Percentiles rank a stretch among this genome's conserved stretches.
phyloP scores from a whole-genome alignment of 257 asterid species.

The Plectranthus barbatus region DNA sequence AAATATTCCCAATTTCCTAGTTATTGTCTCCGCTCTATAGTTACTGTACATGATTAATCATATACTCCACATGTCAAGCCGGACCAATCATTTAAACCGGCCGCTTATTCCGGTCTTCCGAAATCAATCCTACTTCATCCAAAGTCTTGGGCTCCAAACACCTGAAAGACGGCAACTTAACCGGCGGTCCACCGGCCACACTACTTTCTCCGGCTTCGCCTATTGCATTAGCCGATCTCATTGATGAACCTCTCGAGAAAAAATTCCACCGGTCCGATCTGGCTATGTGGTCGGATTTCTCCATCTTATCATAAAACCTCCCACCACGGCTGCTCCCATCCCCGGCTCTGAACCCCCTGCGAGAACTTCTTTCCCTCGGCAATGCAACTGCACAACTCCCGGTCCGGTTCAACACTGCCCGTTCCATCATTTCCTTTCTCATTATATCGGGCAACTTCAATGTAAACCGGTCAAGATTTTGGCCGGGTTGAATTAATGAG shows the following conservation, averaged over 20 bases:
- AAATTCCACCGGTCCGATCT: conserved; percentile 69
- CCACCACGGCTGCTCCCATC: conserved; percentile 49
- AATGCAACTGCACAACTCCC: conserved; percentile 28
- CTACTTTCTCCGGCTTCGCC: conserved; percentile 36
- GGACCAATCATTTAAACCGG: conserved; percentile 30
- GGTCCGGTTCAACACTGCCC: conserved; percentile 50
- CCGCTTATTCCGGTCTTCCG: conserved; percentile 20
- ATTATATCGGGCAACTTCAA: conserved; percentile 51
- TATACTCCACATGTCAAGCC: background rate
- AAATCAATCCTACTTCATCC: conserved; percentile 34
- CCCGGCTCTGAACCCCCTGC: conserved; percentile 36
- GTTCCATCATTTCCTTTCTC: conserved; percentile 66
- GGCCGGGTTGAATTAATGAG: conserved; percentile 61
- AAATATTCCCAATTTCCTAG: background rate
- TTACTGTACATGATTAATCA: background rate
- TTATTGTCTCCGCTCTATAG: background rate
- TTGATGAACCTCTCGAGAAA: conserved; percentile 43
- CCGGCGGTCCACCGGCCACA: conserved; percentile 16
- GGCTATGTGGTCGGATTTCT: conserved; percentile 25
- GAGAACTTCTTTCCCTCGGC: conserved; percentile 37
- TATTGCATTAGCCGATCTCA: conserved; percentile 44
- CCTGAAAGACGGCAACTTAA: conserved; percentile 55
- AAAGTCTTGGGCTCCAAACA: conserved; percentile 56
- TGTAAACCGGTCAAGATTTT: conserved; percentile 65
- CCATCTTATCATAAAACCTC: conserved; percentile 28